Percentiles rank a stretch among this genome's conserved stretches.
Conservation (phyloP, 352 stramenopile species). For the Globisporangium okanoganense region DNA sequence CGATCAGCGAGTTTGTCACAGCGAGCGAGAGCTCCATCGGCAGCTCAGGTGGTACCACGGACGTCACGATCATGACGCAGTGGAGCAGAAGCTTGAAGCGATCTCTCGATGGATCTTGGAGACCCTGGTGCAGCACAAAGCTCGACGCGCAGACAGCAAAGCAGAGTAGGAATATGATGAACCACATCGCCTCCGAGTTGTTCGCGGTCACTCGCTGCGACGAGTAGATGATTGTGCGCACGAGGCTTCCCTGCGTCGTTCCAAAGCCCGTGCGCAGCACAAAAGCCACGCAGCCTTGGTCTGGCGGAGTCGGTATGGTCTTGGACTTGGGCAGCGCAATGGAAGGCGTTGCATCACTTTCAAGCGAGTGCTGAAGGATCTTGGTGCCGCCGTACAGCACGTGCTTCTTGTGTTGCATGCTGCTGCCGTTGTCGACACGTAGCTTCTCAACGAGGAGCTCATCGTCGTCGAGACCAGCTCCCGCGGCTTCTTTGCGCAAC, state of each 20-base stretch:
- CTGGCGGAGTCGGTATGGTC: slow-evolving; percentile 42
- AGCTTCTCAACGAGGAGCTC: slow-evolving; percentile 14
- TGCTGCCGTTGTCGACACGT: slow-evolving; percentile 27
- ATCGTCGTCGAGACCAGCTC: slow-evolving; percentile 6
- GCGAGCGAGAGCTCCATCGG: slow-evolving; percentile 94
- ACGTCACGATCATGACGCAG: slow-evolving; percentile 96
- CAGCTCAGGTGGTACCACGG: slow-evolving; percentile 93
- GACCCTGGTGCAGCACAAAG: slow-evolving; percentile 73
- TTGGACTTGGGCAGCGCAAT: slow-evolving; percentile 1
- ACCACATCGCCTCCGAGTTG: slow-evolving; percentile 90
- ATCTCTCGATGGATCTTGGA: slow-evolving; percentile 50
- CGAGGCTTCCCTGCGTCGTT: slow-evolving; percentile 91
- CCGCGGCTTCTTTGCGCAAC: slow-evolving; percentile 87
- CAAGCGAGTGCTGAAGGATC: slow-evolving; percentile 29
- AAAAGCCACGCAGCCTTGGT: slow-evolving; percentile 85
- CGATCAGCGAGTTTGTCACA: slow-evolving; percentile 91
- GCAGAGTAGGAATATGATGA: slow-evolving; percentile 89
- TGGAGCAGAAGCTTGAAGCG: slow-evolving; percentile 92
- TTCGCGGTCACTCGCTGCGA: slow-evolving; percentile 90
- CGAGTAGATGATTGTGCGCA: slow-evolving; percentile 93
- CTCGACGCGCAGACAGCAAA: slow-evolving; percentile 86
- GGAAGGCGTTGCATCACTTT: not conserved
- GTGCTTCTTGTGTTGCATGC: slow-evolving; percentile 47
- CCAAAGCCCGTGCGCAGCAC: slow-evolving; percentile 93
- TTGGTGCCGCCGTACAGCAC: slow-evolving; percentile 79